Base-by-base conservation (phyloP, 495 filamentous ascomycete species). In the Saxophila tyrrhenica region DNA sequence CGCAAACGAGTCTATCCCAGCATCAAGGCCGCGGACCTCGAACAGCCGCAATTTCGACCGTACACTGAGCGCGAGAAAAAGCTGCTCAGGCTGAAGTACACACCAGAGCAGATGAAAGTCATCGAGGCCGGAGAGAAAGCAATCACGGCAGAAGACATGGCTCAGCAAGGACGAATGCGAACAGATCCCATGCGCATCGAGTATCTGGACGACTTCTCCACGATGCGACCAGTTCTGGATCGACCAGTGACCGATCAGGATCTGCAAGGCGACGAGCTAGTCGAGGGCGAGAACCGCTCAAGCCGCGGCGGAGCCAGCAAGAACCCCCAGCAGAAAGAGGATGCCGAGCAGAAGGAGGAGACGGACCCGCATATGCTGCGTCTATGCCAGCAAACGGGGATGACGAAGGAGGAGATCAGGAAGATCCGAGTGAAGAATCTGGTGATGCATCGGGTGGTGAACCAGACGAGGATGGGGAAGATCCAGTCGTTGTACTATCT, bases 401-500 rank as follows among this genome's bases (percentile, higher is more conserved):
- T 87, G 69, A 72, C 67, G 10, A 61, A 75, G 54, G 51, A 69
- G 8, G 65, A 85, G 39, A 79, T 96, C 46, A 43, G 69, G 13
- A 41, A 59, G 0, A 67, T 87, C 48, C 69, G 72, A 22, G 67
- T 73, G 21, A 92, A 88, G 73, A 69, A 71, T 13, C 63, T 98
- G 23, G 85, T 94, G 20, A 51, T 54, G 2, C 84, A 89, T 62
- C 65, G 65, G 1, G 94, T 99, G 44, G 72, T 77, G 56, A 99
- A 99, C 70, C 89, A 95, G 77, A 97, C 94, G 25, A 86, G 89
- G 73, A 79, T 99, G 69, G 92, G 92, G 61, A 99, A 96, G 78
- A 80, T 97, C 51, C 70, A 70, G 49, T 82, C 79, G 63, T 55
- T 75, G 10, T 92, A 89, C 65, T 68, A 73, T 56, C 69, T 95